Evolutionary conservation across 108 stramenopile genomes (phyloP).

Genomic region (Pseudonitzschia delicatissima): DNA sequence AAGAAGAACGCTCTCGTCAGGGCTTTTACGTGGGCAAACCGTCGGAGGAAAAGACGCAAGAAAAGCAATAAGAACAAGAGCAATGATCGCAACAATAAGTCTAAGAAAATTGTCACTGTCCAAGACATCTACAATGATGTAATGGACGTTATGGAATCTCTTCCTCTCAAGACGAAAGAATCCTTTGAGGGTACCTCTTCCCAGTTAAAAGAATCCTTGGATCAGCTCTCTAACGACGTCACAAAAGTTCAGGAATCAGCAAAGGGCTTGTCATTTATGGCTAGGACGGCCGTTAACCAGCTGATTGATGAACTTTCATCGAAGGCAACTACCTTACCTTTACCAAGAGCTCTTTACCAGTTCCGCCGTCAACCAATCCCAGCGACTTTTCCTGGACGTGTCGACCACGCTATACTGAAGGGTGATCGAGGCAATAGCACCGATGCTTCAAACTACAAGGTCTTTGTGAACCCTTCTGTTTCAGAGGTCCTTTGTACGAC

Average conservation of each 20-base stretch:
- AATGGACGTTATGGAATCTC: conserved; percentile 15
- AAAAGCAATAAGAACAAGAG: background rate
- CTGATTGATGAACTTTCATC: conserved; percentile 14
- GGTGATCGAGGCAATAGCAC: conserved; percentile 8
- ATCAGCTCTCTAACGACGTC: conserved; percentile 5
- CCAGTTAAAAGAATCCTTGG: background rate
- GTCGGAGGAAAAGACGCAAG: conserved; percentile 2
- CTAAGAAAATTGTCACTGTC: background rate
- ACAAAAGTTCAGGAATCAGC: conserved; percentile 10
- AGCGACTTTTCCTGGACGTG: conserved; percentile 65
- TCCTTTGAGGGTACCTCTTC: conserved; percentile 10
- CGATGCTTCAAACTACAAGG: conserved; percentile 39
- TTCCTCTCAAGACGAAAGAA: conserved; percentile 11
- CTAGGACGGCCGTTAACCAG: conserved; percentile 10
- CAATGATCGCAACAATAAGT: background rate
- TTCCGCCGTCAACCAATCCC: conserved; percentile 65
- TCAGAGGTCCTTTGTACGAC: conserved; percentile 87
- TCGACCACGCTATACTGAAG: conserved; percentile 67
- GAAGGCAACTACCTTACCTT: conserved; percentile 5
- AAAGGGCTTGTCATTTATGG: conserved; percentile 1
- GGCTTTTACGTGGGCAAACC: conserved; percentile 17
- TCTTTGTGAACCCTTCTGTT: conserved; percentile 84
- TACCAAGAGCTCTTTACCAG: conserved; percentile 60
- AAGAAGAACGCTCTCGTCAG: conserved; percentile 18
- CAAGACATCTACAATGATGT: conserved; percentile 13